These are phyloP conservation scores for Paraphoma chrysanthemicola DNA, from an alignment of 2,329 filamentous ascomycete genomes.

Conservation along the genomic window DNA sequence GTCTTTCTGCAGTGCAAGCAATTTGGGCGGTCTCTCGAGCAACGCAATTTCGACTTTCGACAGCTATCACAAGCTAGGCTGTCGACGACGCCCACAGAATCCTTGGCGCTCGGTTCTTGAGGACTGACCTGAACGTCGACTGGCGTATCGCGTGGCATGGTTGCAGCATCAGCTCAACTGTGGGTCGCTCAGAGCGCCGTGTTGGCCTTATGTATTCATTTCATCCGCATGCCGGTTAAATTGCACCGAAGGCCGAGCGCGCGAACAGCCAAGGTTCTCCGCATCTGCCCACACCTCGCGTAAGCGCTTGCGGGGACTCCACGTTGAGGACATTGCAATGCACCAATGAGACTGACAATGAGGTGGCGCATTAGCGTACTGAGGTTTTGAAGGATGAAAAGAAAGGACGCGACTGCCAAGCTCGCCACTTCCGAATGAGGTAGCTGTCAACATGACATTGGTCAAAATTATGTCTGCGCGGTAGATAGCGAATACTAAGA, in stretches of 20 bases:
- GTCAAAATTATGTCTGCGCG: no score
- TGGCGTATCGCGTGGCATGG: slow-evolving; percentile 13
- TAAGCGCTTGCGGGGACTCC: background rate
- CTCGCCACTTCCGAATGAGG: background rate
- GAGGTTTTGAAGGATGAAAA: background rate
- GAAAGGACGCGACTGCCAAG: background rate
- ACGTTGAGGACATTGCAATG: background rate
- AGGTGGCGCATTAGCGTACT: background rate
- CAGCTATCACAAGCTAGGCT: slow-evolving; percentile 24
- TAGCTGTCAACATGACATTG: no score
- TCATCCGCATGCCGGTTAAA: slow-evolving; percentile 10
- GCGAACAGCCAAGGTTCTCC: slow-evolving; percentile 1
- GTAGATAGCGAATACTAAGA: no score
- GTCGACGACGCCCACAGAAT: background rate
- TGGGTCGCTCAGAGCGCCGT: background rate
- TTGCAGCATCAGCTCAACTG: background rate
- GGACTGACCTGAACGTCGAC: slow-evolving; percentile 3
- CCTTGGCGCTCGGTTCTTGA: slow-evolving; percentile 8
- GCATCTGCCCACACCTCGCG: background rate
- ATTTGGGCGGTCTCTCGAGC: slow-evolving; percentile 20
- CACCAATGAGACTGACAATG: no score
- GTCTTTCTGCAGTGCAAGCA: slow-evolving; percentile 26
- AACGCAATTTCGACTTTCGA: slow-evolving; percentile 24
- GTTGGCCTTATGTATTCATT: slow-evolving; percentile 5
- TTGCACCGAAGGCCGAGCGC: slow-evolving; percentile 7